These are phyloP conservation scores for Neoboletus brunneissimus DNA, from an alignment of 768 basidiomycete genomes.

Conservation along the genomic window DNA sequence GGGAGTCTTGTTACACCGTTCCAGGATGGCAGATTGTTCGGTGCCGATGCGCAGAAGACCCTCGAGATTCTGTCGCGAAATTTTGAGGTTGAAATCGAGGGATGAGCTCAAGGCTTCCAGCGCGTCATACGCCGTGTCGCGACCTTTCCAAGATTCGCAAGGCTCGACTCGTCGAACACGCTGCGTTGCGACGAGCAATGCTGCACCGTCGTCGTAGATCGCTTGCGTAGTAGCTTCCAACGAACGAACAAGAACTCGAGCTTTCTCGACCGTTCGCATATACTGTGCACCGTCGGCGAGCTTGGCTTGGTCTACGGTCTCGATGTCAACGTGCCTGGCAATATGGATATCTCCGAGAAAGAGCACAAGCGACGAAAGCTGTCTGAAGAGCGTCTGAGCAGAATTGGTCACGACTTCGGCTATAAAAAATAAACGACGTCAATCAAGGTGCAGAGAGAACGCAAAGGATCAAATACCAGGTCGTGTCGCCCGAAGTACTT, in stretches of 20 bases:
- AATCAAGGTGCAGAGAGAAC: not conserved
- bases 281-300: constrained; percentile 38
- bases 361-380: constrained; percentile 41
- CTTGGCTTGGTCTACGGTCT: constrained; percentile 35
- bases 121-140: constrained; percentile 25
- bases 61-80: constrained; percentile 39
- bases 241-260: constrained; percentile 44
- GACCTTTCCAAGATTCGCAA: constrained; percentile 24
- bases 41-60: constrained; percentile 35
- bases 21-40: constrained; percentile 40
- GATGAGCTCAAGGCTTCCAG: constrained; percentile 31
- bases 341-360: constrained; percentile 49
- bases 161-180: constrained; percentile 26
- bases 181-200: constrained; percentile 42
- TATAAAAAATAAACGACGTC: constrained; percentile 4
- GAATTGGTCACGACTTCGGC: constrained; percentile 24
- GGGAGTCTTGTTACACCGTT: constrained; percentile 38
- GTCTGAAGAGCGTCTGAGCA: constrained; percentile 34
- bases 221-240: constrained; percentile 49
- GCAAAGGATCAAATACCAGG: constrained; percentile 16
- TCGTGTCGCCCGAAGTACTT: constrained; percentile 16
- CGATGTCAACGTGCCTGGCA: constrained; percentile 51
- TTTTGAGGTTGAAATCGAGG: constrained; percentile 34
- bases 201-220: constrained; percentile 47
- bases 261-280: constrained; percentile 42